Evolutionary conservation across 805 yeast genomes (phyloP).

Genomic region (Yarrowia yakushimensis): DNA sequence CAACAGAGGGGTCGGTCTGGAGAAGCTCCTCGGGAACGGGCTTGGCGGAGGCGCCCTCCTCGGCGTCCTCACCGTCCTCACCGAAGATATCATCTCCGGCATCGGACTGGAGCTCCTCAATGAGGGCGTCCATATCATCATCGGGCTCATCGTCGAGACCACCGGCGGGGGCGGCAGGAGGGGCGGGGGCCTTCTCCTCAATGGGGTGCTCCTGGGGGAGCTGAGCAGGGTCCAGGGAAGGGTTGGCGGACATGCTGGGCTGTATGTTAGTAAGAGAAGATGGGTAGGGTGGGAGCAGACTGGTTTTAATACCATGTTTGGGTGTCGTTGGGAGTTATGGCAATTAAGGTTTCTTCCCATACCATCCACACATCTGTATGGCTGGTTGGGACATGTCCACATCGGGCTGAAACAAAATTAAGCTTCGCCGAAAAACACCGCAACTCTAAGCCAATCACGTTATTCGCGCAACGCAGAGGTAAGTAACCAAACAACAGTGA

Average conservation of each 20-base stretch:
- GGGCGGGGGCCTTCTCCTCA: constrained; percentile 39
- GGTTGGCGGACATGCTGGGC: constrained; percentile 26
- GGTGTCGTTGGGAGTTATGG: constrained; percentile 20
- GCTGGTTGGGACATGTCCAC: constrained; percentile 19
- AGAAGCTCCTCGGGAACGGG: constrained; percentile 83
- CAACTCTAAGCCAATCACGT: constrained; percentile 25
- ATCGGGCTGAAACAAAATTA: constrained; percentile 19
- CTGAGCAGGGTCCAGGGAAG: constrained; percentile 27
- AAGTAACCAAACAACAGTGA: constrained; percentile 5
- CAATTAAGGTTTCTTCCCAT: neutral
- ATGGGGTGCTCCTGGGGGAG: constrained; percentile 38
- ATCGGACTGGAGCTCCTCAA: constrained; percentile 68
- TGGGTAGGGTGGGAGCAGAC: neutral
- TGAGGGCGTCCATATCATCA: constrained; percentile 56
- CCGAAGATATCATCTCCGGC: constrained; percentile 46
- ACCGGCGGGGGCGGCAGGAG: constrained; percentile 38
- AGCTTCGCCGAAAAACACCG: constrained; percentile 24
- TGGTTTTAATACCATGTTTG: neutral
- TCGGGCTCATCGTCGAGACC: constrained; percentile 55
- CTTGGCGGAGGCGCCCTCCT: constrained; percentile 58
- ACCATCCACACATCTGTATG: constrained; percentile 25
- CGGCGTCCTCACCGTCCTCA: constrained; percentile 37
- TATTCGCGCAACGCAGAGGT: constrained; percentile 21
- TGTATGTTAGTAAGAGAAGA: constrained; percentile 5
- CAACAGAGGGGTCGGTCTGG: constrained; percentile 74